Evolutionary conservation across 805 yeast species (phyloP).

Genomic region (Grigorovia yakushimaensis): DNA sequence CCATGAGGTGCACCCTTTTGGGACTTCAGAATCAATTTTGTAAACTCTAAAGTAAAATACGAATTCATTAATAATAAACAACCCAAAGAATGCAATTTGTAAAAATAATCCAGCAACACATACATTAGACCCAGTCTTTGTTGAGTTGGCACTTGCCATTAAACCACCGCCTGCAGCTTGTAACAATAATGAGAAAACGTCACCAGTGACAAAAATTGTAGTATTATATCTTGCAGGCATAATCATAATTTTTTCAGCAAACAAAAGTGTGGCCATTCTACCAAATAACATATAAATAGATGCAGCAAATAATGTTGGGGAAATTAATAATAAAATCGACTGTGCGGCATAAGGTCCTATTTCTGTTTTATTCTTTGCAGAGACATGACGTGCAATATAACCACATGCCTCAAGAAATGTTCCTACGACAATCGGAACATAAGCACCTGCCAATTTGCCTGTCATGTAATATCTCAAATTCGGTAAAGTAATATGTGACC

Average conservation of each 20-base stretch:
- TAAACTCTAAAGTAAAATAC: slow-evolving; percentile 8
- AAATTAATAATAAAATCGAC: slow-evolving; percentile 20
- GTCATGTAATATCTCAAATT: too few species aligned
- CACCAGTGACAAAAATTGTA: slow-evolving; percentile 26
- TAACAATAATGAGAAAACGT: slow-evolving; percentile 22
- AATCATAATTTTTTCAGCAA: slow-evolving; percentile 13
- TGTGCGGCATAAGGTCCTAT: slow-evolving; percentile 20
- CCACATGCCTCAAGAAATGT: slow-evolving; percentile 20
- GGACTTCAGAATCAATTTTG: slow-evolving; percentile 1
- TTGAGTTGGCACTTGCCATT: slow-evolving; percentile 6
- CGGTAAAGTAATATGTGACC: too few species aligned
- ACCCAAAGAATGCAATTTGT: slow-evolving; percentile 25
- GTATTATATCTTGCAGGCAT: slow-evolving; percentile 19
- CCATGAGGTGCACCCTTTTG: slow-evolving; percentile 8
- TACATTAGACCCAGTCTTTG: slow-evolving; percentile 15
- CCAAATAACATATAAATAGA: slow-evolving; percentile 28
- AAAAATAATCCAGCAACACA: slow-evolving; percentile 26
- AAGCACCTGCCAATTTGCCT: slow-evolving; percentile 7
- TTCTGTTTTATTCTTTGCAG: slow-evolving; percentile 6
- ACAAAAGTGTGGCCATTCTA: slow-evolving; percentile 13
- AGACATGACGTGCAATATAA: slow-evolving; percentile 17
- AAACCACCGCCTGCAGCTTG: slow-evolving; percentile 30
- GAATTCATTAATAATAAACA: slow-evolving; percentile 19
- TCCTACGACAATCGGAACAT: slow-evolving; percentile 23
- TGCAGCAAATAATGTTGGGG: slow-evolving; percentile 28